Base-by-base conservation (phyloP, 2,329 filamentous ascomycete species). In the Myriosclerotinia scirpicola region DNA sequence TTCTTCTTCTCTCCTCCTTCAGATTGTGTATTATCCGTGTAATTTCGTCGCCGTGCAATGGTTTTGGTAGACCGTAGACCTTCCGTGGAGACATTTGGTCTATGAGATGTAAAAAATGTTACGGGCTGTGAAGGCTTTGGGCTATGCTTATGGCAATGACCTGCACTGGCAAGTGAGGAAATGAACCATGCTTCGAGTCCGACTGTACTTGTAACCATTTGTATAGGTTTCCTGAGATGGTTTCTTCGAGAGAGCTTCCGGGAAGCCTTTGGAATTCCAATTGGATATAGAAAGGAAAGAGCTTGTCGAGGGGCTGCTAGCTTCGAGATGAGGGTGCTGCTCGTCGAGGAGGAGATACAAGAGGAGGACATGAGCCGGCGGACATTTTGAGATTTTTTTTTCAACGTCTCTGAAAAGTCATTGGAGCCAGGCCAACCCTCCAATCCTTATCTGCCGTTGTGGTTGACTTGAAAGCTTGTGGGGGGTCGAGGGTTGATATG, bases 331-430 rank as follows among this genome's bases (percentile, higher is more conserved):
- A 80, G 76, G 76, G 80, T 79, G 78, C 79, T 79, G 77, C 78
- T 76, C 71, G 72, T 75, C 71, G 74, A 80, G 81, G 82, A 79
- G 78, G 82, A 80, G 79, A 80, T 80, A 79, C 81, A 81, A 80
- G 83, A 77, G 79, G 82, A 79, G 84, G 84, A 86, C 87, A 89
- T 89, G 85, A 84, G 84, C 83, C 75, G 79, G 77, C 80, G 80
- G 79, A 82, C 86, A 89, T 88, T 73, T 81, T 87, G 84, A 79
- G 78, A 26, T 26, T 53, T 55, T 50, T 50, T 69, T 67, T 58
- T 71, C 68, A 74, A 72, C 69, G 68, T 70, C 60, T 66, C 59
- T 68, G 66, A 60, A 68, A 50, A 68, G 30, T 53, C 72, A 74
- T 73, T 72, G 61, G 54, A 71, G 68, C 52, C 69, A 53, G 62